Evolutionary conservation across 768 basidiomycete species (phyloP).

Genomic region (Tubosaeta sp.): DNA sequence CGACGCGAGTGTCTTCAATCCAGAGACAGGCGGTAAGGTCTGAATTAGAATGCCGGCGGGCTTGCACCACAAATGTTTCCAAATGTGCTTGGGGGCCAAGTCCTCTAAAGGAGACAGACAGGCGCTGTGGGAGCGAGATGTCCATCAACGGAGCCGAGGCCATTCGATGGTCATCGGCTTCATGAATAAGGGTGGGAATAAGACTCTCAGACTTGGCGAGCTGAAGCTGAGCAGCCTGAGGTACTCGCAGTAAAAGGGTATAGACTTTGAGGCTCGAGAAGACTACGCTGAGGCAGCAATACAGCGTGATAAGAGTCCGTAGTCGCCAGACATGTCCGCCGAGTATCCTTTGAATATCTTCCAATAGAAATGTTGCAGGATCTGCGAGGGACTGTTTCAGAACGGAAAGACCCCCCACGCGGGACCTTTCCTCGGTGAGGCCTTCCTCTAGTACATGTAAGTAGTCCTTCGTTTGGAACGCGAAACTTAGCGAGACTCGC

Average conservation of each 20-base stretch:
- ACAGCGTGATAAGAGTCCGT: constrained; percentile 34
- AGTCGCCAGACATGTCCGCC: constrained; percentile 23
- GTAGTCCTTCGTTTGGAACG: constrained; percentile 7
- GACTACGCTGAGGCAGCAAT: constrained; percentile 40
- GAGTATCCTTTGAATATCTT: constrained; percentile 24
- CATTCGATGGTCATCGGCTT: background rate
- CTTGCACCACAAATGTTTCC: constrained; percentile 35
- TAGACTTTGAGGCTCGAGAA: constrained; percentile 34
- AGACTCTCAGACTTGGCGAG: background rate
- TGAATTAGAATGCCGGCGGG: constrained; percentile 1
- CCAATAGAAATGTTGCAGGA: constrained; percentile 20
- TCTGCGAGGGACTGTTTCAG: constrained; percentile 25
- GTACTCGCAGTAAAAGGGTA: constrained; percentile 1
- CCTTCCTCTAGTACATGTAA: constrained; percentile 16
- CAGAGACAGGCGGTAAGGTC: constrained; percentile 49
- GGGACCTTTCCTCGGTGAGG: constrained; percentile 12
- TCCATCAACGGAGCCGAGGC: constrained; percentile 22
- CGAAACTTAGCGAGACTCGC: constrained; percentile 11
- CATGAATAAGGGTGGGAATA: background rate
- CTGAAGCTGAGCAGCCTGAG: background rate
- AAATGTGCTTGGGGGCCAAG: constrained; percentile 25
- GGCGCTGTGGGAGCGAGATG: constrained; percentile 29
- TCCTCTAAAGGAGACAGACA: constrained; percentile 35
- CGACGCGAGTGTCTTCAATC: constrained; percentile 36
- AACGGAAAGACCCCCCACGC: constrained; percentile 21